Evolutionary conservation across 2,329 filamentous ascomycete genomes (phyloP), one percentile per base, ranked within the genome.

Genomic region (Phyllosticta paracitricarpa): DNA sequence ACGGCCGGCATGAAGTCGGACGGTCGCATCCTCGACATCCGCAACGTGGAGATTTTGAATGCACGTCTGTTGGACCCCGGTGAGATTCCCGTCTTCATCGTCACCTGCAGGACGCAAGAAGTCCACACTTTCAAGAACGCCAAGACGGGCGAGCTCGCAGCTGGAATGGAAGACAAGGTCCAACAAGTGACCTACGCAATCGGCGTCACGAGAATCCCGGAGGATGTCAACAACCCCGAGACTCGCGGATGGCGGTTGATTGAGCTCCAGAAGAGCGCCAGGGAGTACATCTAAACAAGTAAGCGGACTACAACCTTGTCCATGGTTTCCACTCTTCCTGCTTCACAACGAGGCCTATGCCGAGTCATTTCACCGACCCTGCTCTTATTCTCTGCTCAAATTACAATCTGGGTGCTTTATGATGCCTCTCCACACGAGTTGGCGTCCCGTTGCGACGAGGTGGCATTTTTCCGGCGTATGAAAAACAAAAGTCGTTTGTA

Each of bases 151-250:
- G 82, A 97, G 75, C 84, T 99, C 56, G 92, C 93, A 2, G 93
- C 93, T 12, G 94, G 94, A 53, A 97, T 97, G 91, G 94, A 99
- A 76, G 94, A 99, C 77, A 95, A 92, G 78, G 94, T 99, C 25
- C 94, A 99, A 77, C 86, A 96, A 67, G 94, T 99, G 67, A 97
- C 94, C 2, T 99, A 99, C 71, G 94, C 93, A 65, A 97, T 99
- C 68, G 94, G 94, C 68, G 89, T 99, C 63, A 99, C 94, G 3
- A 83, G 94, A 66, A 86, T 96, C 63, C 87, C 94, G 2, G 94
- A 99, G 72, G 94, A 99, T 68, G 93, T 97, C 67, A 93, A 87
- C 80, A 97, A 99, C 75, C 89, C 91, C 1, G 94, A 99, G 79
- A 99, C 94, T 10, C 84, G 92, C 71, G 94, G 94, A 33, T 99